Conservation (phyloP, 805 yeast genomes). For the Metschnikowia proteae region DNA sequence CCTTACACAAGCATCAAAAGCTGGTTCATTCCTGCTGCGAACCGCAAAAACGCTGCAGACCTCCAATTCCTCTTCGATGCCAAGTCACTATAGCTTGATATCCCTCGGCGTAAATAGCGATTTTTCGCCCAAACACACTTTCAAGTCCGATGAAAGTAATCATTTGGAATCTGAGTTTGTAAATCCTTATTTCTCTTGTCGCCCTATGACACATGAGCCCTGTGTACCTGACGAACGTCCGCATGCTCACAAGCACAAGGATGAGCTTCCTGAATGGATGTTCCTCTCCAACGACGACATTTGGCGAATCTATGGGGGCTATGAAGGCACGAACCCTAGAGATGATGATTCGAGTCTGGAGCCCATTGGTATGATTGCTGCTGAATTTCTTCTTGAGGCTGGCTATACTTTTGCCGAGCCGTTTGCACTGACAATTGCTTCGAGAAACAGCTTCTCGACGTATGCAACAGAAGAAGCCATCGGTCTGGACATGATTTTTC, state of each 20-base stretch:
- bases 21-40: background rate
- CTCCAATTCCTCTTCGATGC: background rate
- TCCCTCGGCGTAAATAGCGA: background rate
- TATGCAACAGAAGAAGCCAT: background rate
- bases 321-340: background rate
- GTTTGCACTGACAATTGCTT: background rate
- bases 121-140: background rate
- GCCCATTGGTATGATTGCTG: background rate
- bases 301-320: background rate
- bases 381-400: background rate
- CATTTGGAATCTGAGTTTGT: background rate
- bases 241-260: background rate
- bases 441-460: background rate
- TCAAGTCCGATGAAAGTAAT: background rate
- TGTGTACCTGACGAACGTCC: background rate
- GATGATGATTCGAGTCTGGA: background rate
- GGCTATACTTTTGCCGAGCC: background rate
- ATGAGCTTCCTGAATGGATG: slow-evolving; percentile 1
- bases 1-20: background rate
- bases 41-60: background rate
- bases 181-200: background rate
- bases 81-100: background rate
- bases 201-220: background rate
- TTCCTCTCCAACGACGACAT: background rate
- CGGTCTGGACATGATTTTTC: background rate